Base-by-base conservation (phyloP, 2,329 filamentous ascomycete species). In the Aspergillus transmontanensis region DNA sequence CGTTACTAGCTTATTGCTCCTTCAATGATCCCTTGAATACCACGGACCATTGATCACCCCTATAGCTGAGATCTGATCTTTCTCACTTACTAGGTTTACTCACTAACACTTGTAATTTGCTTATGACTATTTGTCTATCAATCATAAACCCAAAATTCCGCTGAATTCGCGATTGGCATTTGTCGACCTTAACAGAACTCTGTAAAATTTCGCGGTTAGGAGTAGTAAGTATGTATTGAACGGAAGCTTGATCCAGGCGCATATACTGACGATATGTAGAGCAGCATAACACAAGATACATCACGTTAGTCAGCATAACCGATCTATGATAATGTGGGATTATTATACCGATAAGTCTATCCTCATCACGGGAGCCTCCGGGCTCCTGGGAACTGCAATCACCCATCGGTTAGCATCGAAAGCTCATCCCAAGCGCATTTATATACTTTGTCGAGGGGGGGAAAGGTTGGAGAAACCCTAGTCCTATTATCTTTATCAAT, bases 341-440 rank as follows among this genome's bases (percentile, higher is more conserved):
- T 69, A 69, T 23, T 72, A 71, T 60, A 41, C 68, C 32, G 68
- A 58, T 16, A 72, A 71, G 36, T 60, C 57, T 3, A 14, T 72
- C 7, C 70, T 72, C 30, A 48, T 72, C 16, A 72, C 70, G 0
- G 69, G 69, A 0, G 70, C 66, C 0, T 69, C 70, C 4, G 70
- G 70, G 0, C 68, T 72, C 23, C 58, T 72, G 39, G 70, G 70
- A 14, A 72, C 70, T 2, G 60, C 66, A 1, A 26, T 72, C 23
- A 63, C 71, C 14, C 69, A 66, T 11, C 63, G 70, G 19, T 64
- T 71, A 16, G 58, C 71, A 28, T 68, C 61, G 28, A 59, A 68
- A 41, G 60, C 67, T 2, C 48, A 60, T 34, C 45, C 48, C 16
- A 32, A 28, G 5, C 55, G 48, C 39, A 55, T 69, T 7, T 69